phyloP scores from a whole-genome alignment of 2,329 filamentous ascomycete genomes.

The Ascochyta fabae region DNA sequence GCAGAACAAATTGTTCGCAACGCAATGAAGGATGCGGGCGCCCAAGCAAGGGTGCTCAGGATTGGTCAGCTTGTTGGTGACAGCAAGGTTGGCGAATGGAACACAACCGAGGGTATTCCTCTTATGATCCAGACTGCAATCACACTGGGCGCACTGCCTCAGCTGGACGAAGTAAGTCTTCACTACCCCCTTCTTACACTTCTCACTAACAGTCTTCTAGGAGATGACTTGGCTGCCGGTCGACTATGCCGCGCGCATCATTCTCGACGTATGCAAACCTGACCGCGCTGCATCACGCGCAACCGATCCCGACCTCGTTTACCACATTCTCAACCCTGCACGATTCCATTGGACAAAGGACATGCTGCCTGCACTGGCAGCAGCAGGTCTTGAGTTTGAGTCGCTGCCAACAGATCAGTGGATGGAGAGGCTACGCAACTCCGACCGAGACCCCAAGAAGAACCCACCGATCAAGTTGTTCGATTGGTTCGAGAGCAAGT shows the following conservation, averaged over 20 bases:
- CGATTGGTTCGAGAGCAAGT: slow-evolving; percentile 40
- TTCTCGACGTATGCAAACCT: slow-evolving; percentile 26
- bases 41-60: slow-evolving; percentile 48
- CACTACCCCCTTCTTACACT: not conserved
- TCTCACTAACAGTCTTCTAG: not conserved
- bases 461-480: slow-evolving; percentile 41
- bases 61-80: slow-evolving; percentile 59
- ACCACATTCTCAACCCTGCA: slow-evolving; percentile 60
- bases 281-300: not conserved
- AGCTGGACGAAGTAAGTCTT: slow-evolving; percentile 46
- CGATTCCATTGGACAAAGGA: slow-evolving; percentile 61
- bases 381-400: slow-evolving; percentile 49
- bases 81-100: slow-evolving; percentile 56
- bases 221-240: slow-evolving; percentile 53
- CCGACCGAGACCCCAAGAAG: slow-evolving; percentile 27
- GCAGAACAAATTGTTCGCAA: slow-evolving; percentile 54
- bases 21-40: slow-evolving; percentile 19
- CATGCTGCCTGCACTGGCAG: slow-evolving; percentile 58
- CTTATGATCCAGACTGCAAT: slow-evolving; percentile 57
- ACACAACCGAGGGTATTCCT: slow-evolving; percentile 58
- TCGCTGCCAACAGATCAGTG: slow-evolving; percentile 29
- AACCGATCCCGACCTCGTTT: slow-evolving; percentile 46
- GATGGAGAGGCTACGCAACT: slow-evolving; percentile 33
- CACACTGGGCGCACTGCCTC: slow-evolving; percentile 56
- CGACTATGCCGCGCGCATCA: slow-evolving; percentile 49